Evolutionary conservation across 768 basidiomycete species (phyloP), one percentile per base, ranked within the genome.

Genomic region (Epithele typhae): DNA sequence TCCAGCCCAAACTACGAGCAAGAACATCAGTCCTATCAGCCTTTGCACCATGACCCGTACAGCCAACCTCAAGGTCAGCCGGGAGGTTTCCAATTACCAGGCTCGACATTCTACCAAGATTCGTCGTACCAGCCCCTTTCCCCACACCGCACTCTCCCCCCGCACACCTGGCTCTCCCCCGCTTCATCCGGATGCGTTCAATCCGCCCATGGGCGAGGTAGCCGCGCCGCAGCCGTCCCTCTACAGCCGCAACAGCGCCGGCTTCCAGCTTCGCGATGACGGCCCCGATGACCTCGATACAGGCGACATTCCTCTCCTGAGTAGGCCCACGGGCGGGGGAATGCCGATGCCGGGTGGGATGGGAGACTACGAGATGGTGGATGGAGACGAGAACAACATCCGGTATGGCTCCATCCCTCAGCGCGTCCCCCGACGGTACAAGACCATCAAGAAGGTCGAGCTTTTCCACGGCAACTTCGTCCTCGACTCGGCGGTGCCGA

Each of bases 391-490:
- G 38, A 76, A 59, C 58, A 84, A 87, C 51, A 88, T 89, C 47
- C 75, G 91, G 17, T 97, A 95, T 61, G 94, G 95, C 0, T 72
- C 84, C 10, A 92, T 96, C 48, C 94, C 95, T 0, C 90, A 93
- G 60, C 76, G 93, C 19, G 87, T 96, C 1, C 86, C 92, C 0
- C 70, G 95, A 39, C 70, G 94, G 42, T 83, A 92, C 73, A 95
- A 94, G 74, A 98, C 94, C 0, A 82, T 92, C 63, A 97, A 96
- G 72, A 82, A 81, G 61, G 88, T 95, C 55, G 88, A 88, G 78
- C 73, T 97, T 12, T 92, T 90, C 67, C 87, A 91, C 51, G 95
- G 95, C 6, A 96, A 98, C 65, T 84, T 96, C 39, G 90, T 98
- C 10, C 71, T 94, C 27, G 93, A 97, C 68, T 81, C 86, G 10